Conservation (phyloP, 139 green algal genomes). For the Pseudopediastrum boryanum region DNA sequence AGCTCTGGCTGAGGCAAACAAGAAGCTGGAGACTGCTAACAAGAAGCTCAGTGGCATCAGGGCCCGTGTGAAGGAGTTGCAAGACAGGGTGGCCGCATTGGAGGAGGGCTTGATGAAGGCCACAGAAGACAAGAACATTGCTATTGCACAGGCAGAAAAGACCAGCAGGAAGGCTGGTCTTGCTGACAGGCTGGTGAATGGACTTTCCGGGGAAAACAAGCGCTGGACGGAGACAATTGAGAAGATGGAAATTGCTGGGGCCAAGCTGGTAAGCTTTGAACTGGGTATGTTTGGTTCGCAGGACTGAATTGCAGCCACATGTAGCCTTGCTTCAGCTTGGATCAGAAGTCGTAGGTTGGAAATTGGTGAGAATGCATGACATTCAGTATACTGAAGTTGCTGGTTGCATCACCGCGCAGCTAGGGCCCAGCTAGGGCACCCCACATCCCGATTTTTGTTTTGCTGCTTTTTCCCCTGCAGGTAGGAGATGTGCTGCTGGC, state of each 20-base stretch:
- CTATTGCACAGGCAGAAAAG: constrained; percentile 81
- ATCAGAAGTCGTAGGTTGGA: too few species aligned
- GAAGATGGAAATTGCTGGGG: constrained; percentile 63
- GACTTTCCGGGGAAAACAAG: constrained; percentile 85
- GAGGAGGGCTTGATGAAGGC: constrained; percentile 87
- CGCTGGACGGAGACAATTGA: constrained; percentile 85
- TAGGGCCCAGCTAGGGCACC: too few species aligned
- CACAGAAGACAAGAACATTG: constrained; percentile 90
- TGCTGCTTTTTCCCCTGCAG: constrained; percentile 27
- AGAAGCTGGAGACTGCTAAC: constrained; percentile 82
- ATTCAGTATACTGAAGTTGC: too few species aligned
- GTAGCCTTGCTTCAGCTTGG: too few species aligned
- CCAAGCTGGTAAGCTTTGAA: constrained; percentile 52
- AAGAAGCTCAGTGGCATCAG: constrained; percentile 86
- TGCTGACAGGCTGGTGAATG: constrained; percentile 89
- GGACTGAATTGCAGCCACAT: too few species aligned
- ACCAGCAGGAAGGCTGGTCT: constrained; percentile 84
- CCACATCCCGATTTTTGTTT: too few species aligned
- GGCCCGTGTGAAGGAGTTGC: constrained; percentile 83
- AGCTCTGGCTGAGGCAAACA: constrained; percentile 84
- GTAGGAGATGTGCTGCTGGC: constrained; percentile 86
- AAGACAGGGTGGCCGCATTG: constrained; percentile 77
- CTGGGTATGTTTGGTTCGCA: too few species aligned
- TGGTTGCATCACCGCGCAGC: too few species aligned
- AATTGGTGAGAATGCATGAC: too few species aligned